These are phyloP conservation scores for Margaritispora aquatica DNA, from an alignment of 495 filamentous ascomycete genomes.

Conservation along the genomic window DNA sequence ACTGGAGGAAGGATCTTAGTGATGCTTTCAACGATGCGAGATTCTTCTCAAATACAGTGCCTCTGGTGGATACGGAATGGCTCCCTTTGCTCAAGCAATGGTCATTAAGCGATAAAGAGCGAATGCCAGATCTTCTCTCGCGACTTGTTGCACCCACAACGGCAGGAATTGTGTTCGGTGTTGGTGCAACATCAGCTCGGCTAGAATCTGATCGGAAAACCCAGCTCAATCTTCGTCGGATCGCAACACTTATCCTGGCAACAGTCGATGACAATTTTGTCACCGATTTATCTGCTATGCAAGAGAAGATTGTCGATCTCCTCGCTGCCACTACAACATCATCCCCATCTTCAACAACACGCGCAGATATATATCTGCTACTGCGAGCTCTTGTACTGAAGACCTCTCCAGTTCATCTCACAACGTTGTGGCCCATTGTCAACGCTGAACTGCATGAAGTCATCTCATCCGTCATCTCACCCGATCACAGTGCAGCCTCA, in stretches of 20 bases:
- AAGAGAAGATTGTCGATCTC: constrained; percentile 84
- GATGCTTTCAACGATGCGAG: constrained; percentile 88
- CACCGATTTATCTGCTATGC: constrained; percentile 59
- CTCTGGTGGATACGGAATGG: constrained; percentile 68
- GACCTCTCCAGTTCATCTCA: constrained; percentile 68
- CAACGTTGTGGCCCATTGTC: constrained; percentile 82
- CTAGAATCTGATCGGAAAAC: constrained; percentile 90
- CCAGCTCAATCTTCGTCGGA: constrained; percentile 82
- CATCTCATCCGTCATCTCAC: constrained; percentile 66
- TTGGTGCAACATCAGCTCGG: constrained; percentile 90
- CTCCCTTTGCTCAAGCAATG: constrained; percentile 77
- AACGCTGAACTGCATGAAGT: constrained; percentile 82
- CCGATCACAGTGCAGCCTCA: constrained; percentile 50
- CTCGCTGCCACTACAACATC: constrained; percentile 79
- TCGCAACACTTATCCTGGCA: constrained; percentile 71
- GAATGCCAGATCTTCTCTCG: constrained; percentile 71
- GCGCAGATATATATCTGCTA: constrained; percentile 86
- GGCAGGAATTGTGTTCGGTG: constrained; percentile 97
- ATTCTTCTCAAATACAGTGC: constrained; percentile 63
- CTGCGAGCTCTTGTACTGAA: constrained; percentile 74
- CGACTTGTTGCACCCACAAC: constrained; percentile 80
- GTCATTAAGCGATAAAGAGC: constrained; percentile 79
- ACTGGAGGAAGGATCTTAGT: constrained; percentile 86
- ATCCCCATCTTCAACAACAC: constrained; percentile 83
- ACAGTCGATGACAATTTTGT: constrained; percentile 72